Base-by-base conservation (phyloP, 352 stramenopile species). In the Paralagenidium karlingii region DNA sequence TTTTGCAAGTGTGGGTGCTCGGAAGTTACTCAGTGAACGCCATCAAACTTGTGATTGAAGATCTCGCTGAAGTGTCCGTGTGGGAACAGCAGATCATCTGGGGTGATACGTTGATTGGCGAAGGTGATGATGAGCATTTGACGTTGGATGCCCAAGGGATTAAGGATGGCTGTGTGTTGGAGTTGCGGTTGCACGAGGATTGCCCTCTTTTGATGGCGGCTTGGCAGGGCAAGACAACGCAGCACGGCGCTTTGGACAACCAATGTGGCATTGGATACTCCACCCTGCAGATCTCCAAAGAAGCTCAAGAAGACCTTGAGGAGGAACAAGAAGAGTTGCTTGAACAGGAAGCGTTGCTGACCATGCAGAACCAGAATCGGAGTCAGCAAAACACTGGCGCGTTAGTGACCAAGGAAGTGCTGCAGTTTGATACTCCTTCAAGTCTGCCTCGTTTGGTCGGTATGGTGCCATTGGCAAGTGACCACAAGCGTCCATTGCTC, bases 41-140 rank as follows among this genome's bases (percentile, higher is more conserved):
- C 40, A 82, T 87, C 33, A 87, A 87, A 38, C 64, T 81, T 38
- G 84, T 66, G 63, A 80, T 87, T 60, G 74, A 87, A 52, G 74
- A 82, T 33, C 45, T 87, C 3, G 79, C 70, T 11, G 74, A 83
- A 24, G 50, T 87, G 20, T 85, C 74, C 6, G 70, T 83, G 30
- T 87, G 69, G 69, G 74, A 87, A 27, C 74, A 87, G 40, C 74
- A 87, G 31, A 60, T 87, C 13, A 77, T 69, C 20, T 87, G 74
- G 74, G 59, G 68, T 28, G 74, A 83, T 43, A 87, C 74, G 8
- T 38, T 83, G 5, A 80, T 87, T 20, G 74, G 74, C 5, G 74
- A 87, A 40, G n/a, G n/a, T n/a, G 74, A 87, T 52, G 52, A 48
- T 0, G 63, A 81, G 33, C 65, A 82, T 15, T 82, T 87, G 74